Conservation (phyloP, 441 rosid species). For the Pelargonium citronellum region DNA sequence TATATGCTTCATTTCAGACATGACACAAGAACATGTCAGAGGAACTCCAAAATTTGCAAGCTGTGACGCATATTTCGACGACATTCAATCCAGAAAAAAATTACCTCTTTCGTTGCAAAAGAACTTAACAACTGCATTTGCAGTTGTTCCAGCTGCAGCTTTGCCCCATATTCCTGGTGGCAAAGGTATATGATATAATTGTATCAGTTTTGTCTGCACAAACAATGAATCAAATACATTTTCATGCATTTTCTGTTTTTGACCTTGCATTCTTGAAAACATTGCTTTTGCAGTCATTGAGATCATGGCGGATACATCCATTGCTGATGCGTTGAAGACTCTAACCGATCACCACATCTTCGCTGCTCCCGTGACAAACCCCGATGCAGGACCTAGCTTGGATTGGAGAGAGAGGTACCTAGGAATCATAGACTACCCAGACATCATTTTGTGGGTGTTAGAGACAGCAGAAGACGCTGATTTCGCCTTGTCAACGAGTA, state of each 20-base stretch:
- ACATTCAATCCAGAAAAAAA: constrained; percentile 50
- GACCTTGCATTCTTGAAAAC: background rate
- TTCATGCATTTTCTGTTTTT: too few relatives aligned
- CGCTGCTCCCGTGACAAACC: constrained; percentile 70
- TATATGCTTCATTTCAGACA: constrained; percentile 13
- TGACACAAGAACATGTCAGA: constrained; percentile 27
- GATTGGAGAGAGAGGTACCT: constrained; percentile 72
- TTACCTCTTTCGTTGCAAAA: constrained; percentile 45
- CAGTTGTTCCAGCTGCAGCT: constrained; percentile 45
- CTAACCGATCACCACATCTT: constrained; percentile 66
- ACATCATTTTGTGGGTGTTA: constrained; percentile 69
- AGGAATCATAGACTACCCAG: constrained; percentile 73
- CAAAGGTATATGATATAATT: constrained; percentile 12
- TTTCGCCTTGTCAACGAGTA: constrained; percentile 43
- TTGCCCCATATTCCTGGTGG: constrained; percentile 51
- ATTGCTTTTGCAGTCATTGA: constrained; percentile 52
- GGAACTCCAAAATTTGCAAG: constrained; percentile 30
- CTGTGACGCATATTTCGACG: constrained; percentile 52
- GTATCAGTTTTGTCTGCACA: too few relatives aligned
- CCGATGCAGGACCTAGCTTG: constrained; percentile 31
- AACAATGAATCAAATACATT: too few relatives aligned
- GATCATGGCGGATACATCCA: constrained; percentile 56
- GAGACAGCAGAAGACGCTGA: constrained; percentile 74
- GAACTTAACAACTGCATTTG: constrained; percentile 47
- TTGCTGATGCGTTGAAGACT: constrained; percentile 63